Base-by-base conservation (phyloP, 2,329 filamentous ascomycete genomes). In the Magnaporthiopsis rhizophila region DNA sequence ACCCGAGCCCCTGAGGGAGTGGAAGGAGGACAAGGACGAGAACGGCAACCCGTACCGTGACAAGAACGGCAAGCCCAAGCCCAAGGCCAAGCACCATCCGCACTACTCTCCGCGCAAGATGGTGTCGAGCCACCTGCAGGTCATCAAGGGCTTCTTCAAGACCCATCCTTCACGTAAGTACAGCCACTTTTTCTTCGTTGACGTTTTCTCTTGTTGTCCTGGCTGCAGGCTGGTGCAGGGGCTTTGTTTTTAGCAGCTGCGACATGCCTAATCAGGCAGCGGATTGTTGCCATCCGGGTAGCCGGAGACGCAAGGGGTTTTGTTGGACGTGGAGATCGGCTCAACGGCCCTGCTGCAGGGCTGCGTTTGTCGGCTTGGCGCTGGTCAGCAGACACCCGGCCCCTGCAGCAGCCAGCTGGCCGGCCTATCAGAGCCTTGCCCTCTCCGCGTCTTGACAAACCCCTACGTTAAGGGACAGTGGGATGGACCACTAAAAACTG, bases 41-140 rank as follows among this genome's bases (percentile, higher is more conserved):
- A 84, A 84, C 21, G 45, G 45, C 6, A 24, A 53, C 18, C 45
- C 3, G 21, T 53, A 53, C n/a, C 18, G 18, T 1, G 45, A 24
- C 21, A 62, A 53, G 36, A 62, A 38, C 26, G 60, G 60, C 38
- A 45, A 62, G 38, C 28, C 18, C 5, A 28, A 50, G 18, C 38
- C 34, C 0, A 62, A 58, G 30, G 15, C 9, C 13, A 45, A 30
- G 56, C 53, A 63, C 12, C 60, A 62, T 12, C 15, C 38, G n/a
- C 28, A 50, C 24, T 28, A 45, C 9, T 45, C 36, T 28, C 36
- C 38, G 34, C 78, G 85, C 62, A 89, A 89, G 72, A 86, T 88
- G 69, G 85, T 89, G 3, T 89, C 86, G 3, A 89, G 86, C 70
- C 86, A 89, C 69, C 88, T 89, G 71, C 86, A 89, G 71, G 86